These are phyloP conservation scores for Populus alba DNA, from an alignment of 345 rosid genomes.

Conservation along the genomic window DNA sequence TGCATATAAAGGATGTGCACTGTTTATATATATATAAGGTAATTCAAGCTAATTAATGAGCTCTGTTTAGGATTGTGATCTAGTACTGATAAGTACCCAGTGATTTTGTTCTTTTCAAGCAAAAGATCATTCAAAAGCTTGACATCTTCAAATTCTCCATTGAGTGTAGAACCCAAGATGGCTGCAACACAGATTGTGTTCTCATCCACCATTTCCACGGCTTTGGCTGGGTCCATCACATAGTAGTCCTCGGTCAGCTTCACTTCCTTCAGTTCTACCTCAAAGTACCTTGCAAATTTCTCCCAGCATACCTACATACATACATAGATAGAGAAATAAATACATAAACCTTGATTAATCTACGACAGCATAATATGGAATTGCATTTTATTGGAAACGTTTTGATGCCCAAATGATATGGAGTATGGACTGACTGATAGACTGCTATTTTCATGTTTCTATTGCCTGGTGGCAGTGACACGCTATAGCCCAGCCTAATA, in stretches of 20 bases:
- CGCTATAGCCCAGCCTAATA: background rate
- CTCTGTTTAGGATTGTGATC: background rate
- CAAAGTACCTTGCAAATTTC: conserved; percentile 92
- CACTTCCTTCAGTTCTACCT: conserved; percentile 89
- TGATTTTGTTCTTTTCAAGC: conserved; percentile 60
- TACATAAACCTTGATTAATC: background rate
- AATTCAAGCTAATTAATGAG: background rate
- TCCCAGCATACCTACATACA: conserved; percentile 69
- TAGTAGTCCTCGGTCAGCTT: conserved; percentile 83
- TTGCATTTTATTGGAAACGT: background rate
- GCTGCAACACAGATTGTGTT: conserved; percentile 98
- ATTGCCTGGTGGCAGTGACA: background rate
- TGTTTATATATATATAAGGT: too few relatives aligned
- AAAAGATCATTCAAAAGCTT: conserved; percentile 76
- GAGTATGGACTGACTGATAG: background rate
- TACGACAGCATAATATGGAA: background rate
- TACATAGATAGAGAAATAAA: too few relatives aligned
- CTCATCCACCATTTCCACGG: conserved; percentile 91
- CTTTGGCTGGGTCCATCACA: conserved; percentile 90
- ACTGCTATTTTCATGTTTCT: background rate
- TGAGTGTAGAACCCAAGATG: conserved; percentile 84
- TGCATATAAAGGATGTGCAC: background rate
- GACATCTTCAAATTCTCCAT: conserved; percentile 94
- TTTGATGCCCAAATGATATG: background rate
- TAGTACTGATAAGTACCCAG: conserved; percentile 48